Conservation (phyloP, 805 yeast genomes). For the Sugiyamaella qingdaonensis region DNA sequence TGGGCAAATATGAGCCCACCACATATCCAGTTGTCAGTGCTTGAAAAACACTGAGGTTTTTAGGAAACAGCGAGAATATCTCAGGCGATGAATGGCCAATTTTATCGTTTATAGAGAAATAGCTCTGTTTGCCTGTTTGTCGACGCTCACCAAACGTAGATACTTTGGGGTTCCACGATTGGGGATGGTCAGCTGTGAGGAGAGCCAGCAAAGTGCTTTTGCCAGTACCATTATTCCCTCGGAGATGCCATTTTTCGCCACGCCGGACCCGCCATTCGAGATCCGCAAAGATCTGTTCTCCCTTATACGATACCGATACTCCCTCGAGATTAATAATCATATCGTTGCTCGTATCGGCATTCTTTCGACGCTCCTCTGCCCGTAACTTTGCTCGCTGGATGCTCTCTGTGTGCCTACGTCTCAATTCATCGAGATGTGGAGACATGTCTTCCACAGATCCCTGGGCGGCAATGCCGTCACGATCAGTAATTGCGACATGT, state of each 20-base stretch:
- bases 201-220: constrained; percentile 83
- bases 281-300: constrained; percentile 52
- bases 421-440: constrained; percentile 24
- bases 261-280: constrained; percentile 61
- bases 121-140: constrained; percentile 67
- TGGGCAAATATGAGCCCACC: constrained; percentile 60
- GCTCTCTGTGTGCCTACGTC: constrained; percentile 21
- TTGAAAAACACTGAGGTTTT: constrained; percentile 46
- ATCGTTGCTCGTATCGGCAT: constrained; percentile 1
- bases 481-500: constrained; percentile 60
- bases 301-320: constrained; percentile 64
- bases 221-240: constrained; percentile 91
- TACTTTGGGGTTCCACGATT: constrained; percentile 79
- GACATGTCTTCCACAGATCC: constrained; percentile 41
- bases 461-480: constrained; percentile 46
- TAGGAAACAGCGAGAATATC: constrained; percentile 80
- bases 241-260: constrained; percentile 84
- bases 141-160: constrained; percentile 62
- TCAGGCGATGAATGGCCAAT: constrained; percentile 93
- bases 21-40: constrained; percentile 69
- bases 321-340: constrained; percentile 50
- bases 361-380: neutral
- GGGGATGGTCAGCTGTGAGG: constrained; percentile 93
- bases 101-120: constrained; percentile 69
- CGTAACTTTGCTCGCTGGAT: constrained; percentile 9